Evolutionary conservation across 371 early-diverging fungal genomes (phyloP).

Genomic region (Lichtheimia hyalospora): DNA sequence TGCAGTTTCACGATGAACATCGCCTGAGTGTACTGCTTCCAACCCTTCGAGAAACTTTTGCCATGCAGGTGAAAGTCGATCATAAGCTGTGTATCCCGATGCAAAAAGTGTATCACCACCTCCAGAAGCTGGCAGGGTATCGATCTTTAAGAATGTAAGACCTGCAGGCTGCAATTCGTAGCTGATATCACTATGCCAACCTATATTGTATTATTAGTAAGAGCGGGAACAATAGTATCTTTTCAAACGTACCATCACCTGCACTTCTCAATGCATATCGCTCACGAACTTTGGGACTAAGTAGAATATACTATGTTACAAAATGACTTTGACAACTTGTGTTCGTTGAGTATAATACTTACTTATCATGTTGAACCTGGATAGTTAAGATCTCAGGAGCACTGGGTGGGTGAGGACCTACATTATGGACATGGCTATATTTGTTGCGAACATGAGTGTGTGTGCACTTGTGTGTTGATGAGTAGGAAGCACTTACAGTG

Average conservation of each 20-base stretch:
- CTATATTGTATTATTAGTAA: no score
- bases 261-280: not conserved
- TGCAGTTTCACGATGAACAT: slow-evolving; percentile 39
- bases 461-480: no score
- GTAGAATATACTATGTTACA: no score
- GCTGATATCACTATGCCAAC: slow-evolving; percentile 65
- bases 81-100: slow-evolving; percentile 60
- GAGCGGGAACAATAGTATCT: no score
- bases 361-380: not conserved
- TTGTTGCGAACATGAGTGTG: no score
- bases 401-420: slow-evolving; percentile 2
- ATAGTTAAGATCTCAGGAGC: slow-evolving; percentile 2
- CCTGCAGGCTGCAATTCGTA: slow-evolving; percentile 61
- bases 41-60: slow-evolving; percentile 58
- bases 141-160: slow-evolving; percentile 55
- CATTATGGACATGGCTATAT: slow-evolving; percentile 1
- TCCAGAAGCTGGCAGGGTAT: slow-evolving; percentile 50
- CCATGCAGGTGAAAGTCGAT: slow-evolving; percentile 58
- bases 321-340: no score
- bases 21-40: slow-evolving; percentile 59
- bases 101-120: slow-evolving; percentile 65
- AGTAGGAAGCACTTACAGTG: not conserved
- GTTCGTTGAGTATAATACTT: no score
- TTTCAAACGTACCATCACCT: not conserved
- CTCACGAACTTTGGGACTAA: not conserved